Evolutionary conservation across 116 monocot genomes (phyloP).

Genomic region (Thalassia testudinum): DNA sequence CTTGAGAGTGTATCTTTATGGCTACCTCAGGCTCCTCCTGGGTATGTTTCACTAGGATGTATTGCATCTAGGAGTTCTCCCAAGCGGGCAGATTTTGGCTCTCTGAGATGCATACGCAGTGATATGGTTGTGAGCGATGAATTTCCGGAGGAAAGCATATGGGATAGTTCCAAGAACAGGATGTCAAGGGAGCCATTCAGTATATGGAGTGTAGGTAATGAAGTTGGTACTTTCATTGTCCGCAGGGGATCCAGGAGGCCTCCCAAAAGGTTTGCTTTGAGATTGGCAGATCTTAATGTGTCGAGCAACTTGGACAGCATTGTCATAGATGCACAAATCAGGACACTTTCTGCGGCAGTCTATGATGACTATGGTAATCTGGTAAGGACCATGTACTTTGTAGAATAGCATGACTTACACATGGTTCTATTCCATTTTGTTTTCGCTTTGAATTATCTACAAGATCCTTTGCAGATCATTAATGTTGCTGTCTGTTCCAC

Average conservation of each 20-base stretch:
- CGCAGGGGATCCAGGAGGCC: slow-evolving; percentile 78
- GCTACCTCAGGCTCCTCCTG: slow-evolving; percentile 84
- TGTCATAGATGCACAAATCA: slow-evolving; percentile 63
- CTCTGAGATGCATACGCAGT: slow-evolving; percentile 79
- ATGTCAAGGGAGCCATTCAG: slow-evolving; percentile 55
- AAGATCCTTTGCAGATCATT: not conserved
- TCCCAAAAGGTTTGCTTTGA: slow-evolving; percentile 80
- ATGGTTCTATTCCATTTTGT: not conserved
- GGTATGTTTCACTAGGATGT: slow-evolving; percentile 86
- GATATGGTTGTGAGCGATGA: slow-evolving; percentile 77
- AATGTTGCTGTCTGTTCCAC: not conserved
- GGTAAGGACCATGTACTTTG: too few relatives aligned
- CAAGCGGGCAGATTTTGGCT: slow-evolving; percentile 40
- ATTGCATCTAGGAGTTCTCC: slow-evolving; percentile 66
- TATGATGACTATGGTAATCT: slow-evolving; percentile 97
- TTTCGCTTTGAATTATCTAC: not conserved
- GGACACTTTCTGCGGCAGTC: slow-evolving; percentile 66
- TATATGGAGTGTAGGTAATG: slow-evolving; percentile 69
- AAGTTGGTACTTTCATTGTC: slow-evolving; percentile 75
- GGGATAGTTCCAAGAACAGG: slow-evolving; percentile 61
- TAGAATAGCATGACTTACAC: not conserved
- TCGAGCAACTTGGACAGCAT: slow-evolving; percentile 44
- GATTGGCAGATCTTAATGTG: slow-evolving; percentile 36
- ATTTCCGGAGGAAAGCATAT: slow-evolving; percentile 81
- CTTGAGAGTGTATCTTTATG: slow-evolving; percentile 60